Evolutionary conservation across 192 early-diverging fungal species (phyloP), one percentile per base, ranked within the genome.

Genomic region (Linderina pennispora): DNA sequence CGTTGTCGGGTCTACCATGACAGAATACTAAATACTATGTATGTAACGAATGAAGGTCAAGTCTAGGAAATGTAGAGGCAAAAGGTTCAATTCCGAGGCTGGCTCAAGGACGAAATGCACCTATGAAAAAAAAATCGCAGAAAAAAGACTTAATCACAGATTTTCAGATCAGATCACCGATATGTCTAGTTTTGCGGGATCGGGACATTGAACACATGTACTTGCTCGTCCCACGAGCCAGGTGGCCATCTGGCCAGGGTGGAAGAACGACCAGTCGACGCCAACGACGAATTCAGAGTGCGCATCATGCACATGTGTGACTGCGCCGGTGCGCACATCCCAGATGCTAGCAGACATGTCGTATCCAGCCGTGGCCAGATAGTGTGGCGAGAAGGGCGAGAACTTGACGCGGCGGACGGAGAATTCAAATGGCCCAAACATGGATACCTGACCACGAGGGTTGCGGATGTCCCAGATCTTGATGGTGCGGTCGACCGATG

Each of bases 211-310:
- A 84, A 78, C 1, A 89, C 69, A 52, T 86, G 78, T 4, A 99
- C 76, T 17, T 66, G 73, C 59, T 97, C 94, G 63, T 99, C 97
- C 97, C 97, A 99, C n/a, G 14, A 86, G 82, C 65, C 92, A 95
- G 1, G 97, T 93, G 7, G 92, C 93, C 33, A 98, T 69, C 49
- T 81, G 79, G 4, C 92, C 90, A 32, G 87, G 84, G 16, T 82
- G 56, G 65, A 90, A 99, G 46, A 98, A 65, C 48, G 82, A 88
- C 66, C 87, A 94, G 68, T 99, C 97, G 35, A 97, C 60, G 1
- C 94, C 97, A 25, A 97, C 74, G 26, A 95, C 94, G 84, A 99
- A 99, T 67, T 99, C 97, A 1, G 86, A 85, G 50, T 99, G 94
- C 40, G 68, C 68, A 49, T 91, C 88, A 53, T 93, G 85, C 5